Evolutionary conservation across 139 green algal species (phyloP).

Genomic region (Chlamydomonas asymmetrica): DNA sequence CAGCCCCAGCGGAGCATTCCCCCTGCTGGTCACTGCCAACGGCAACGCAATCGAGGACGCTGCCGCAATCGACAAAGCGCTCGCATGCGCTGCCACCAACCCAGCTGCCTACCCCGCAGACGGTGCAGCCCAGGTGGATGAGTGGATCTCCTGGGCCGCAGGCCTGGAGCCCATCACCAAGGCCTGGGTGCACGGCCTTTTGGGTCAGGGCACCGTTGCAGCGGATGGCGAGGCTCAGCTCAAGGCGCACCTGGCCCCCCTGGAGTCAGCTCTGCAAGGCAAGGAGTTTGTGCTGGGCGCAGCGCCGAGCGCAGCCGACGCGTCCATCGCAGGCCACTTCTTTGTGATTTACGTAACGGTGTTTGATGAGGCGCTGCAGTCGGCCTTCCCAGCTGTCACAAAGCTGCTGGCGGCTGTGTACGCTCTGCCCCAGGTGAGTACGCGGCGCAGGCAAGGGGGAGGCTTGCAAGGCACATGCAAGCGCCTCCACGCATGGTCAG

Average conservation of each 20-base stretch:
- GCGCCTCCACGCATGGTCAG: too few relatives aligned
- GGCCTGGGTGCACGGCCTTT: constrained; percentile 12
- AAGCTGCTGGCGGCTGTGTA: constrained; percentile 24
- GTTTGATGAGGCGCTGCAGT: constrained; percentile 17
- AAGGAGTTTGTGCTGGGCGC: background rate
- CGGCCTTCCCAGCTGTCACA: background rate
- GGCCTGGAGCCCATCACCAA: background rate
- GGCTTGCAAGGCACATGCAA: too few relatives aligned
- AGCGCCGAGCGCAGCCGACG: background rate
- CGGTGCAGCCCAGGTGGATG: constrained; percentile 14
- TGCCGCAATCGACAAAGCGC: background rate
- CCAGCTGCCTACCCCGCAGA: too few relatives aligned
- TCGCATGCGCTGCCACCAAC: background rate
- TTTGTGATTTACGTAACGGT: constrained; percentile 26
- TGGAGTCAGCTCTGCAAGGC: constrained; percentile 14
- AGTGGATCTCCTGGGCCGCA: constrained; percentile 35
- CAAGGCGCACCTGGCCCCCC: background rate
- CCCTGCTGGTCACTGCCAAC: constrained; percentile 30
- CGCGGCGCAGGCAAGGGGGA: too few relatives aligned
- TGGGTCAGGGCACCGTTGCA: background rate
- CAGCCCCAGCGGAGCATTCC: constrained; percentile 31
- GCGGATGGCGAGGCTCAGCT: background rate
- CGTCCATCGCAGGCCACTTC: background rate
- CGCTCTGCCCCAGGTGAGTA: constrained; percentile 10
- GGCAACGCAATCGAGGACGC: constrained; percentile 1